Percentiles rank a stretch among this genome's conserved stretches.
Evolutionary conservation across 163 green algal species (phyloP).

Genomic region (Volvox carteri): DNA sequence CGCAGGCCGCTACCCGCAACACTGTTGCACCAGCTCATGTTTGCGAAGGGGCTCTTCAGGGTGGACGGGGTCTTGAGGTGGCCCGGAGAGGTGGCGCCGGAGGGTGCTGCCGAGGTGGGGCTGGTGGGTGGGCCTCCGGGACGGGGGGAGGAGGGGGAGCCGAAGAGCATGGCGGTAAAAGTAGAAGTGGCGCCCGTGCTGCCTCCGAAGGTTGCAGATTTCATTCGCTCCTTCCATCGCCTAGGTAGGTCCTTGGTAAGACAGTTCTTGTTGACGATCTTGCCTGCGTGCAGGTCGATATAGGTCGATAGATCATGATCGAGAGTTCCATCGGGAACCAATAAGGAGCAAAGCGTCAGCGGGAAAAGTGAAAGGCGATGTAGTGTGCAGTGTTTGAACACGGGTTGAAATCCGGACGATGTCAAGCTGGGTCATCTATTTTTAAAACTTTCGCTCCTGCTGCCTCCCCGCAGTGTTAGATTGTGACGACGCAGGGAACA

Average conservation of each 20-base stretch:
- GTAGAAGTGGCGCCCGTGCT: background rate
- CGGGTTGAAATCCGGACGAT: too few species aligned
- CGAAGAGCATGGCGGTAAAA: background rate
- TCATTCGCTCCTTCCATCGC: background rate
- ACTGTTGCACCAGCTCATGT: constrained; percentile 4
- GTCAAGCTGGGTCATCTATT: too few species aligned
- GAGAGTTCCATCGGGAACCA: too few species aligned
- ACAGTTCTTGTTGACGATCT: background rate
- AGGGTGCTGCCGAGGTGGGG: too few species aligned
- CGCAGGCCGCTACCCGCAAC: background rate
- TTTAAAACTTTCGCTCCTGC: too few species aligned
- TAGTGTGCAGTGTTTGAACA: too few species aligned
- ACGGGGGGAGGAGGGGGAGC: background rate
- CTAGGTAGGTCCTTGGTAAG: background rate
- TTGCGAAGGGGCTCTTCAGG: background rate
- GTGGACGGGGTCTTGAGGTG: background rate
- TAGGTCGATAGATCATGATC: too few species aligned
- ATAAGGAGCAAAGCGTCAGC: too few species aligned
- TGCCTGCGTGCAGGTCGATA: background rate
- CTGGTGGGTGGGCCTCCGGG: too few species aligned
- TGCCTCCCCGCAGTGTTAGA: too few species aligned
- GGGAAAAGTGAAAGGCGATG: too few species aligned
- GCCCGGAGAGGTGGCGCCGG: background rate
- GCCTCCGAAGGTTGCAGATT: background rate
- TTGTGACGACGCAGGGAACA: too few species aligned